These are phyloP conservation scores for Lactarius pseudohatsudake DNA, from an alignment of 768 basidiomycete genomes.

Conservation along the genomic window DNA sequence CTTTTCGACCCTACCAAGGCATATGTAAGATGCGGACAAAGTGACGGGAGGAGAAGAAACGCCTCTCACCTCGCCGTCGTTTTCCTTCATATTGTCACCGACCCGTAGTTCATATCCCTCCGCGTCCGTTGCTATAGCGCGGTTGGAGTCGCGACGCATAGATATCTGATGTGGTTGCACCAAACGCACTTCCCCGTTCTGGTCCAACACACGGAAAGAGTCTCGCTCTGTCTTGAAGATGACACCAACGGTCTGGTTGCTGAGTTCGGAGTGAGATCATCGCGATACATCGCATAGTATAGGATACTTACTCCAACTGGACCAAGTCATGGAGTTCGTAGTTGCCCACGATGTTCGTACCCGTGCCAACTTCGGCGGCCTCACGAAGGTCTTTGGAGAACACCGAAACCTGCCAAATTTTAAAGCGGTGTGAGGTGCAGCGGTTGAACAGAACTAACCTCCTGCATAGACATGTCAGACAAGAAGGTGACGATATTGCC, in stretches of 20 bases:
- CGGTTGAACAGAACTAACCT: constrained; percentile 49
- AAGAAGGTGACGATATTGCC: constrained; percentile 93
- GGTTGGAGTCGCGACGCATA: constrained; percentile 78
- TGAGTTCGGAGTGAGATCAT: constrained; percentile 36
- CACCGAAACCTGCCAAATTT: constrained; percentile 72
- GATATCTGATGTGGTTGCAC: constrained; percentile 95
- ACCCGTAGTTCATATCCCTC: constrained; percentile 83
- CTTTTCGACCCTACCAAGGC: constrained; percentile 71
- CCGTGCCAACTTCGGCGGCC: constrained; percentile 94
- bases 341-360: constrained; percentile 85
- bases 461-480: constrained; percentile 96
- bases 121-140: constrained; percentile 85
- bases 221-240: constrained; percentile 97
- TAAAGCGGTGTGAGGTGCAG: neutral
- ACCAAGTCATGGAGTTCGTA: constrained; percentile 97
- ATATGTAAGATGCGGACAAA: constrained; percentile 17
- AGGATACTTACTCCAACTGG: constrained; percentile 83
- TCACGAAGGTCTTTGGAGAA: constrained; percentile 97
- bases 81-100: constrained; percentile 92
- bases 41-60: neutral
- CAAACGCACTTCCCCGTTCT: constrained; percentile 84
- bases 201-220: constrained; percentile 94
- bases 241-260: constrained; percentile 91
- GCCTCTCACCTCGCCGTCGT: constrained; percentile 73
- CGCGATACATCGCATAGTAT: constrained; percentile 17